These are phyloP conservation scores for Globisporangium radiosum DNA, from an alignment of 352 stramenopile genomes.

Conservation along the genomic window DNA sequence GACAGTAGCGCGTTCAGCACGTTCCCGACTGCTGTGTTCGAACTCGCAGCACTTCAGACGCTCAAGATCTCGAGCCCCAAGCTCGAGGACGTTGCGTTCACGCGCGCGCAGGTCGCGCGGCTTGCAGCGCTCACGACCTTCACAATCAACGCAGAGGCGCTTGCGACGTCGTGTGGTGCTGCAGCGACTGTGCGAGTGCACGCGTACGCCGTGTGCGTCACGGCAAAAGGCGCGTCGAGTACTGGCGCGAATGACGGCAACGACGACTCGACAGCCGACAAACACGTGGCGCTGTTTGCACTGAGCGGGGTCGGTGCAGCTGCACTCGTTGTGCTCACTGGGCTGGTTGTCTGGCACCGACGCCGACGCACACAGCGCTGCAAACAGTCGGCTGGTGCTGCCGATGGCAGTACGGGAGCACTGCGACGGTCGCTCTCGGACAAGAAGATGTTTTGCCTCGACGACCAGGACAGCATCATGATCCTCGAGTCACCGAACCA, in stretches of 20 bases:
- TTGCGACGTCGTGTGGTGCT: slow-evolving; percentile 17
- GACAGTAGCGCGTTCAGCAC: slow-evolving; percentile 7
- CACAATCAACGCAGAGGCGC: slow-evolving; percentile 15
- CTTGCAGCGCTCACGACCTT: slow-evolving; percentile 24
- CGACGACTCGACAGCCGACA: not conserved
- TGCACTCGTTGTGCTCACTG: not conserved
- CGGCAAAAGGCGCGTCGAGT: not conserved
- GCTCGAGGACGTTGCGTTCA: slow-evolving; percentile 19
- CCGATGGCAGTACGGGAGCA: not conserved
- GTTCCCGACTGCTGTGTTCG: slow-evolving; percentile 16
- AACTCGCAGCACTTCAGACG: slow-evolving; percentile 11
- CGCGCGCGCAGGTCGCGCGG: slow-evolving; percentile 16
- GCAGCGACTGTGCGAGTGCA: slow-evolving; percentile 4
- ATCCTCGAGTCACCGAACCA: slow-evolving; percentile 9
- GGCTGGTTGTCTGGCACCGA: not conserved
- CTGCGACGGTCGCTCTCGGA: slow-evolving; percentile 5
- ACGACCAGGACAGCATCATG: slow-evolving; percentile 10
- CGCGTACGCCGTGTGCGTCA: slow-evolving; percentile 23
- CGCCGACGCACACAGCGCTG: not conserved
- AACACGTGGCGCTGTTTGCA: not conserved
- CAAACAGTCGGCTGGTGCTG: too few species aligned
- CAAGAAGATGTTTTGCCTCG: slow-evolving; percentile 15
- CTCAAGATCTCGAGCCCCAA: slow-evolving; percentile 21
- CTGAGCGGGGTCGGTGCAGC: not conserved
- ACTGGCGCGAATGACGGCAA: not conserved